Evolutionary conservation across 257 asterid genomes (phyloP).

Genomic region (Ballota nigra): DNA sequence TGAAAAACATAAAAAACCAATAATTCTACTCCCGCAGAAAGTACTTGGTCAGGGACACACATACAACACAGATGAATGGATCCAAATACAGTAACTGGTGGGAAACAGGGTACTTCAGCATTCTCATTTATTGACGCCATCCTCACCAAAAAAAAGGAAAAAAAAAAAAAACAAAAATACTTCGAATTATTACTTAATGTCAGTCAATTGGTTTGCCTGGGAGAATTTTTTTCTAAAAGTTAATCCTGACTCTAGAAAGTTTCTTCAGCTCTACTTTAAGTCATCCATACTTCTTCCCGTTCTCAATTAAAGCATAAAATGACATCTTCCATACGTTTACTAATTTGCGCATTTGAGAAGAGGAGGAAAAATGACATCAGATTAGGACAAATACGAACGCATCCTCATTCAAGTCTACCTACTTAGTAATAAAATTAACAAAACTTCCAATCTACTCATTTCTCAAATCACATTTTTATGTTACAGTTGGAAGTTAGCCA

Average conservation of each 20-base stretch:
- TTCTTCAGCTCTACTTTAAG: not conserved
- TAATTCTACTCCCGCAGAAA: not conserved
- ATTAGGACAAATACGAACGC: not conserved
- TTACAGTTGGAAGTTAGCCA: not conserved
- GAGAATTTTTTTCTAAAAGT: not conserved
- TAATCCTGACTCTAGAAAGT: conserved; percentile 11
- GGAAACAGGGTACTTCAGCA: too few species aligned
- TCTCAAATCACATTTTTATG: conserved; percentile 5
- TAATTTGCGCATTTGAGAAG: not conserved
- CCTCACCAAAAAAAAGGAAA: too few species aligned
- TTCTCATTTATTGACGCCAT: too few species aligned
- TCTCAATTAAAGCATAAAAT: not conserved
- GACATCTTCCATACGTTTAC: not conserved
- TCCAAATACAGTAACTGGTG: not conserved
- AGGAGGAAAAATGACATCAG: not conserved
- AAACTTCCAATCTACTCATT: conserved; percentile 2
- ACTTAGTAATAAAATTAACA: not conserved
- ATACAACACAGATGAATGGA: not conserved
- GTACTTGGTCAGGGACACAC: conserved; percentile 3
- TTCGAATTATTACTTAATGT: not conserved
- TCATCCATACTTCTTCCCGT: not conserved
- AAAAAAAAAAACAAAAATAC: not conserved
- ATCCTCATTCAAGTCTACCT: not conserved
- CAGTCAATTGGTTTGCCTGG: not conserved
- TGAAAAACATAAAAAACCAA: conserved; percentile 19